Evolutionary conservation across 305 asterid species (phyloP).

Genomic region (Plantago rigida): DNA sequence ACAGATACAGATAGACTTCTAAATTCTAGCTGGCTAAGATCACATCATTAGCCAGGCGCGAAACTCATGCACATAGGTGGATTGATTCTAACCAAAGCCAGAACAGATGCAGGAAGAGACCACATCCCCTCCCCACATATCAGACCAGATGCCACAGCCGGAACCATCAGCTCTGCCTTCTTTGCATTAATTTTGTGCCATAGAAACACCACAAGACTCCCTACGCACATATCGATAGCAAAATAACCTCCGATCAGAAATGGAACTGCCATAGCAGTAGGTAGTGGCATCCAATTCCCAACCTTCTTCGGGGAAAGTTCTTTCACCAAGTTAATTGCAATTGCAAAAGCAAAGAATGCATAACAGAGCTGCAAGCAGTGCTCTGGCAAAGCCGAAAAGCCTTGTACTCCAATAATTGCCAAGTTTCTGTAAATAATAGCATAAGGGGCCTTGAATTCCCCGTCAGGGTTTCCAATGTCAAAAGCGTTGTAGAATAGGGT

Average conservation of each 20-base stretch:
- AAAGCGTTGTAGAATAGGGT: conserved; percentile 65
- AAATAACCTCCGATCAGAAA: conserved; percentile 56
- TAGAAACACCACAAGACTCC: conserved; percentile 49
- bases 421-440: conserved; percentile 58
- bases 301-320: conserved; percentile 43
- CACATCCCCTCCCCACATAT: conserved; percentile 79
- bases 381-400: conserved; percentile 59
- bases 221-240: conserved; percentile 69
- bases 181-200: conserved; percentile 41
- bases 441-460: conserved; percentile 66
- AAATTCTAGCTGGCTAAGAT: neutral
- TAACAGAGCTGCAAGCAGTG: conserved; percentile 59
- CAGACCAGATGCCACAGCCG: conserved; percentile 74
- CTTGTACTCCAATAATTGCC: conserved; percentile 61
- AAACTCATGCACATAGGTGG: conserved; percentile 77
- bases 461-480: conserved; percentile 64
- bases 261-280: conserved; percentile 71
- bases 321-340: conserved; percentile 41
- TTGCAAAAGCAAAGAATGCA: conserved; percentile 50
- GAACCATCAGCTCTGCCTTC: conserved; percentile 53
- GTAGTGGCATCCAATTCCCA: conserved; percentile 64
- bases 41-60: conserved; percentile 27
- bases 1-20: neutral
- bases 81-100: conserved; percentile 52
- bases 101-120: conserved; percentile 59